phyloP scores from a whole-genome alignment of 1,284 basidiomycete genomes.

The Garcileccinum viscosum region DNA sequence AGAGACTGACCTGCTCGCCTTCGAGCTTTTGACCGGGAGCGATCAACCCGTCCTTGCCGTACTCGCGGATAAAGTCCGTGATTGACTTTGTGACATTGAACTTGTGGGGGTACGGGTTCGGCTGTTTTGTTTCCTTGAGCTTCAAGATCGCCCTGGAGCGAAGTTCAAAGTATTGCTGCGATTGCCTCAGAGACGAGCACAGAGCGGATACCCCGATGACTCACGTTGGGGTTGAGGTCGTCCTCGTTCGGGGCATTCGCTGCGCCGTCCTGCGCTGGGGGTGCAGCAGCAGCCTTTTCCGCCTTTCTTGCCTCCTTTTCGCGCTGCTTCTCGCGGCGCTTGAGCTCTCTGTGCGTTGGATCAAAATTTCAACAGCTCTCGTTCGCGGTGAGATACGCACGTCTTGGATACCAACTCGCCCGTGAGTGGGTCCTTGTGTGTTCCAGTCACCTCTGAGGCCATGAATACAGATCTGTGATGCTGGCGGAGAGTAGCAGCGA shows the following conservation, averaged over 20 bases:
- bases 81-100: constrained; percentile 91
- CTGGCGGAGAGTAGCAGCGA: constrained; percentile 21
- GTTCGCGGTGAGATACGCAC: constrained; percentile 53
- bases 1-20: constrained; percentile 63
- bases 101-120: constrained; percentile 99
- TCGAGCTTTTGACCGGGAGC: constrained; percentile 66
- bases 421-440: constrained; percentile 86
- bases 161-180: constrained; percentile 95
- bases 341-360: constrained; percentile 76
- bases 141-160: constrained; percentile 88
- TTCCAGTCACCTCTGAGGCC: constrained; percentile 58
- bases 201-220: constrained; percentile 34
- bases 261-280: constrained; percentile 42
- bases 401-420: constrained; percentile 96
- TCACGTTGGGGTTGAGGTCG: constrained; percentile 83
- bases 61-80: constrained; percentile 77
- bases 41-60: constrained; percentile 77
- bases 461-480: constrained; percentile 38
- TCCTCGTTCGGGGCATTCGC: constrained; percentile 65
- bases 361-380: constrained; percentile 34
- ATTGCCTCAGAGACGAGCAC: background rate
- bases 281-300: constrained; percentile 66
- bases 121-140: constrained; percentile 84
- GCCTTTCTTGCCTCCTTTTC: constrained; percentile 88
- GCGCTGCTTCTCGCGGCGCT: constrained; percentile 87